These are phyloP conservation scores for Nicotiana rustica DNA, from an alignment of 305 asterid genomes.

Conservation along the genomic window DNA sequence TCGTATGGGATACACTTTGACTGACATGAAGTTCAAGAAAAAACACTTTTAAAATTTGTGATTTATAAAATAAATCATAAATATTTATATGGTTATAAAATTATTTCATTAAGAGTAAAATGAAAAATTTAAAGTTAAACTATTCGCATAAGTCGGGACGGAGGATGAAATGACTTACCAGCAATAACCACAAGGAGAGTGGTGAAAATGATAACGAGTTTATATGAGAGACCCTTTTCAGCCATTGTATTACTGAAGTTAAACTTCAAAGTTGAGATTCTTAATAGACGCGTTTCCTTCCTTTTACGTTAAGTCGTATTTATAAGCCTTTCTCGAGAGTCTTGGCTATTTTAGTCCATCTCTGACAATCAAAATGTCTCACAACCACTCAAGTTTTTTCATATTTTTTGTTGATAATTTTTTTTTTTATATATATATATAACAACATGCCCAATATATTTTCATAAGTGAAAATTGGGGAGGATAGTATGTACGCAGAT, in stretches of 20 bases:
- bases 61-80: too few relatives aligned
- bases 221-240: background rate
- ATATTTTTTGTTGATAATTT: too few relatives aligned
- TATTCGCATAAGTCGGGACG: too few relatives aligned
- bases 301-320: background rate
- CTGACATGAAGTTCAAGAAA: too few relatives aligned
- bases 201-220: background rate
- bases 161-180: constrained; percentile 17
- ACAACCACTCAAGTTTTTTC: background rate
- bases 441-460: too few relatives aligned
- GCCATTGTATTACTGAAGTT: background rate
- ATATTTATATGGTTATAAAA: too few relatives aligned
- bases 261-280: background rate
- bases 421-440: too few relatives aligned
- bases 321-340: background rate
- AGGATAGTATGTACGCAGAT: too few relatives aligned
- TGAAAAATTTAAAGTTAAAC: too few relatives aligned
- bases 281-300: background rate
- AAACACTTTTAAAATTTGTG: accelerated
- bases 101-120: too few relatives aligned
- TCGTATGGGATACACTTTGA: too few relatives aligned
- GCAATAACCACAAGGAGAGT: background rate
- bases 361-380: background rate
- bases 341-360: background rate
- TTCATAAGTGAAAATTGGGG: accelerated